These are phyloP conservation scores for Coffea canephora DNA, from an alignment of 257 asterid genomes.

Conservation along the genomic window DNA sequence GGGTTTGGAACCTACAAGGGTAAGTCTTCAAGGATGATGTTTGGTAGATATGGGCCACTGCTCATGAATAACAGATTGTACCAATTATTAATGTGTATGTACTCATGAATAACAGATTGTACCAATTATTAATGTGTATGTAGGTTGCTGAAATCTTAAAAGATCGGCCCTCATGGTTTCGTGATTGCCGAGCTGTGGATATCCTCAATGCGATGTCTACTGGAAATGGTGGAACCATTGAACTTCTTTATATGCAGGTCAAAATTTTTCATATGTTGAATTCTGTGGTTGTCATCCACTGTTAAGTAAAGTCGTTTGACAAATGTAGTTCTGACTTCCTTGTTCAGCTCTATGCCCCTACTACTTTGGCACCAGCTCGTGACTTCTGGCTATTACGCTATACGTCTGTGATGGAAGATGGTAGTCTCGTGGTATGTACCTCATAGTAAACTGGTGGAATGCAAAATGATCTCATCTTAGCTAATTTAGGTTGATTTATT, in stretches of 20 bases:
- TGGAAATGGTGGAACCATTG: slow-evolving; percentile 92
- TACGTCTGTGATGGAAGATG: slow-evolving; percentile 95
- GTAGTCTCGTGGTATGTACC: slow-evolving; percentile 85
- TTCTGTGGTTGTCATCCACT: neutral
- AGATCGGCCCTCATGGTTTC: slow-evolving; percentile 94
- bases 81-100: slow-evolving; percentile 9
- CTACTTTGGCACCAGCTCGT: slow-evolving; percentile 93
- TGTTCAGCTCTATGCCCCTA: slow-evolving; percentile 83
- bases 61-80: neutral
- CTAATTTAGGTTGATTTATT: neutral
- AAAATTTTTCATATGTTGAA: neutral
- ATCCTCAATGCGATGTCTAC: slow-evolving; percentile 86
- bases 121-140: slow-evolving; percentile 4
- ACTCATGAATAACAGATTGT: slow-evolving; percentile 22
- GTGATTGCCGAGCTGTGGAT: slow-evolving; percentile 91
- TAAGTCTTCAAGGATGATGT: slow-evolving; percentile 30
- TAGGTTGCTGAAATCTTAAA: slow-evolving; percentile 97
- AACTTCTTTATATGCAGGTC: slow-evolving; percentile 97
- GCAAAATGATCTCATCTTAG: neutral
- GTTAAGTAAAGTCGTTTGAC: neutral
- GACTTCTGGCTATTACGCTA: slow-evolving; percentile 94
- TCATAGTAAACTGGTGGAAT: neutral
- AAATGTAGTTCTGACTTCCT: neutral
- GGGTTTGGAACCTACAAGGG: slow-evolving; percentile 92
- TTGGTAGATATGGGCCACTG: neutral